Percentiles rank a stretch among this genome's conserved stretches.
Evolutionary conservation across 1,284 basidiomycete species (phyloP).

Genomic region (Butyriboletus appendiculatus): DNA sequence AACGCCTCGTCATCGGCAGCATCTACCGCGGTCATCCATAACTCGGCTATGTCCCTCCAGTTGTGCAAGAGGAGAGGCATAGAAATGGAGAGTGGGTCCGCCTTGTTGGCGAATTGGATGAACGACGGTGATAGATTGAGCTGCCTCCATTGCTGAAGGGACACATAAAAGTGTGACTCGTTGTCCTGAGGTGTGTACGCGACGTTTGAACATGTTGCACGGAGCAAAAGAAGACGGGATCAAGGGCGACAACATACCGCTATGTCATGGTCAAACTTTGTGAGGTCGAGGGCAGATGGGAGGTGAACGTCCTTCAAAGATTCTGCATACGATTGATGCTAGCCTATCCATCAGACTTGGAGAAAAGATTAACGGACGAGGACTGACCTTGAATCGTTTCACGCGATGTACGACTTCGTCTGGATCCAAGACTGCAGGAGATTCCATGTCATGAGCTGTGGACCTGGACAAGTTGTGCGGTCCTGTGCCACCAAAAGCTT

Average conservation of each 20-base stretch:
- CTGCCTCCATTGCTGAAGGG: slow-evolving; percentile 72
- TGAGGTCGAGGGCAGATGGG: slow-evolving; percentile 60
- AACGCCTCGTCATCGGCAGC: slow-evolving; percentile 68
- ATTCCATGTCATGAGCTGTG: slow-evolving; percentile 18
- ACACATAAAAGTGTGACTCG: slow-evolving; percentile 70
- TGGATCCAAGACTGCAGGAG: background rate
- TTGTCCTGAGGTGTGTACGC: slow-evolving; percentile 51
- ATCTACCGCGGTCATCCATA: slow-evolving; percentile 61
- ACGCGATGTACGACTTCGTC: slow-evolving; percentile 33
- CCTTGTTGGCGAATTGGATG: slow-evolving; percentile 64
- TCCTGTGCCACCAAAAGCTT: background rate
- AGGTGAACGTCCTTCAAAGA: slow-evolving; percentile 71
- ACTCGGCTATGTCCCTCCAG: slow-evolving; percentile 62
- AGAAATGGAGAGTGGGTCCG: slow-evolving; percentile 65
- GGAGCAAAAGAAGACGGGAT: background rate
- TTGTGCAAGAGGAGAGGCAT: slow-evolving; percentile 84
- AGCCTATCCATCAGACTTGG: background rate
- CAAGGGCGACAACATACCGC: slow-evolving; percentile 40
- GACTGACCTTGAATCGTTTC: slow-evolving; percentile 48
- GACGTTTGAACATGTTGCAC: slow-evolving; percentile 2
- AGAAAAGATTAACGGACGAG: background rate
- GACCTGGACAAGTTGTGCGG: background rate
- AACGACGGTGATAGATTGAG: slow-evolving; percentile 81
- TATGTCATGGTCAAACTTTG: slow-evolving; percentile 61
- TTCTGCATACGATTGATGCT: slow-evolving; percentile 76